These are phyloP conservation scores for Phaeophleospora eucalypticola DNA, from an alignment of 2,329 filamentous ascomycete genomes.

Conservation along the genomic window DNA sequence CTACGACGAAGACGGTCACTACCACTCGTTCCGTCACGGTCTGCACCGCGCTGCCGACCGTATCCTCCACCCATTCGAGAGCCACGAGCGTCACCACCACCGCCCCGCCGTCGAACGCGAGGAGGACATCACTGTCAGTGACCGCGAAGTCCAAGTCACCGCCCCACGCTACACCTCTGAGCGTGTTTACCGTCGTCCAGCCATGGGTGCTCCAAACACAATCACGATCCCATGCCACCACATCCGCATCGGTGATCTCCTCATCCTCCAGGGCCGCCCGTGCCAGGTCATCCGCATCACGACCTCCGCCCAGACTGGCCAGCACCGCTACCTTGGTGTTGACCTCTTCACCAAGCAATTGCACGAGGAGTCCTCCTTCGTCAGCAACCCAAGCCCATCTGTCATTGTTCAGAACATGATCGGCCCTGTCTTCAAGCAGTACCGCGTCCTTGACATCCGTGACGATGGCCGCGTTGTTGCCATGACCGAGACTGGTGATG, in stretches of 20 bases:
- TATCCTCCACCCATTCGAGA: conserved; percentile 60
- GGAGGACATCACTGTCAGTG: conserved; percentile 48
- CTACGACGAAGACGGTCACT: conserved; percentile 74
- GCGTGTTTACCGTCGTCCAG: conserved; percentile 21
- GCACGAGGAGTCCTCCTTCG: conserved; percentile 96
- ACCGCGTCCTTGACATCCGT: conserved; percentile 96
- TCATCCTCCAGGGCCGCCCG: conserved; percentile 97
- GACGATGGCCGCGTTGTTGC: conserved; percentile 77
- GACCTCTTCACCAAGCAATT: conserved; percentile 99
- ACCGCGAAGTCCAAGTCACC: conserved; percentile 43
- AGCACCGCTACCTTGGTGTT: conserved; percentile 99
- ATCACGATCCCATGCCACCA: conserved; percentile 99
- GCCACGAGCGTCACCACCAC: conserved; percentile 47
- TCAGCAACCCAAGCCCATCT: conserved; percentile 93
- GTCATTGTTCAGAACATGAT: conserved; percentile 99
- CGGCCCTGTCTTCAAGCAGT: conserved; percentile 99
- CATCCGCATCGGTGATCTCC: conserved; percentile 96
- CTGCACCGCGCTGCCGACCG: conserved; percentile 63
- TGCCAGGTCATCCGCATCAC: conserved; percentile 99
- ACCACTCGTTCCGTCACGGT: conserved; percentile 70
- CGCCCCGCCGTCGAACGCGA: conserved; percentile 33
- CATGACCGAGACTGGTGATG: conserved; percentile 98
- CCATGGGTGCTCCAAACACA: conserved; percentile 60
- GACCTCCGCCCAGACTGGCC: conserved; percentile 92
- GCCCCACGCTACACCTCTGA: conserved; percentile 33